Base-by-base conservation (phyloP, 2,329 filamentous ascomycete genomes). In the Arthrobotrys sinensis region DNA sequence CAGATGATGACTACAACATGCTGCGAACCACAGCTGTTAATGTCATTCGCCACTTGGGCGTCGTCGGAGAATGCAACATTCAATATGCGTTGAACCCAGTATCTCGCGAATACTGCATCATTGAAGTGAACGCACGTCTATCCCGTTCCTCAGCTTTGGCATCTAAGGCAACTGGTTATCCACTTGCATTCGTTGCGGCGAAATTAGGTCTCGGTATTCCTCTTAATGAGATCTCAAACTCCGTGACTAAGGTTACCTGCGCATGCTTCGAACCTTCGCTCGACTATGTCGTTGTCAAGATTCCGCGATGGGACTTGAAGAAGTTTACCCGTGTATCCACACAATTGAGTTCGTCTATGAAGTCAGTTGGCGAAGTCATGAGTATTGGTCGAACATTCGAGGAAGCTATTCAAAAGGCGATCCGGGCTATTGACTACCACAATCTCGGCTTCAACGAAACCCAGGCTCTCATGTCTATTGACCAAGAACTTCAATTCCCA, bases 331-430 rank as follows among this genome's bases (percentile, higher is more conserved):
- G 96, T 81, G 96, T 98, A 21, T 98, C 95, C 3, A 98, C 94
- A 0, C 92, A 96, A 83, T 91, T 99, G 24, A 95, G 94, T 34
- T 98, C 96, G 2, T 97, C 95, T 11, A 99, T 99, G 96, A 99
- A 98, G 91, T 97, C 93, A 89, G 94, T 99, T 66, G 96, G 96
- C 83, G 96, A 99, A 85, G 96, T 99, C 81, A 98, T 99, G 96
- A 95, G 92, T 83, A 97, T 99, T 81, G 96, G 96, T 72, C 88
- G 96, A 81, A 97, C 93, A 0, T 99, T 99, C 82, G 96, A 99
- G 85, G 96, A 99, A 86, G 96, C 96, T 7, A 97, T 99, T 48
- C 96, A 99, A 83, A 99, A 98, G 85, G 96, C 96, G 19, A 99
- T 99, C 82, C 91, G 96, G 63, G 91, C 93, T 46, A 95, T 98